Percentiles rank a stretch among this genome's conserved stretches.
Conservation (phyloP, 1,284 basidiomycete genomes). For the Sanghuangporus baumii region DNA sequence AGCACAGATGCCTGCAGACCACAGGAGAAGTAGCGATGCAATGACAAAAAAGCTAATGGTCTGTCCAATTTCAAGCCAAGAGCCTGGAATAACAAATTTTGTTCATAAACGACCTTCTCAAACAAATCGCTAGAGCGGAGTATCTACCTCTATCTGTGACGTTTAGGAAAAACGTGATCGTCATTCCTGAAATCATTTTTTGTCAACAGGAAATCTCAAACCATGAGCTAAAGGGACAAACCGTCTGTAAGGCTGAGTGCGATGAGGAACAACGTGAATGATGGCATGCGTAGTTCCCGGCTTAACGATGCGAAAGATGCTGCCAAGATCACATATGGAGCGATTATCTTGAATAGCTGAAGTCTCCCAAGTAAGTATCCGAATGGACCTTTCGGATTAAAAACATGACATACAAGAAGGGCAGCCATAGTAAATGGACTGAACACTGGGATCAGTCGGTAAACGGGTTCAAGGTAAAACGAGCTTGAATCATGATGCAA, state of each 20-base stretch:
- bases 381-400: neutral
- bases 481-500: conserved; percentile 39
- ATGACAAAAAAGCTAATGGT: conserved; percentile 88
- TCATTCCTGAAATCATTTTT: conserved; percentile 49
- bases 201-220: conserved; percentile 10
- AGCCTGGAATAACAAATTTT: conserved; percentile 36
- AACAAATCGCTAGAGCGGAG: neutral
- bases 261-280: conserved; percentile 73
- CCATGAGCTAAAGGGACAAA: conserved; percentile 27
- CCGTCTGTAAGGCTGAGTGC: conserved; percentile 72
- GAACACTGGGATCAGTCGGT: conserved; percentile 83
- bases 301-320: conserved; percentile 65
- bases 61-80: conserved; percentile 88
- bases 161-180: conserved; percentile 78
- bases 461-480: conserved; percentile 88
- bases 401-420: conserved; percentile 45
- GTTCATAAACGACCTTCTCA: neutral
- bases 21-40: conserved; percentile 72
- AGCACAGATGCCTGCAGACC: conserved; percentile 71
- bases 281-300: conserved; percentile 56
- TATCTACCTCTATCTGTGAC: conserved; percentile 68
- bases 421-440: conserved; percentile 82
- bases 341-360: conserved; percentile 81
- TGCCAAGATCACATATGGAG: conserved; percentile 75
- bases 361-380: conserved; percentile 10